Evolutionary conservation across 495 filamentous ascomycete species (phyloP).

Genomic region (Penicillium goetzii): DNA sequence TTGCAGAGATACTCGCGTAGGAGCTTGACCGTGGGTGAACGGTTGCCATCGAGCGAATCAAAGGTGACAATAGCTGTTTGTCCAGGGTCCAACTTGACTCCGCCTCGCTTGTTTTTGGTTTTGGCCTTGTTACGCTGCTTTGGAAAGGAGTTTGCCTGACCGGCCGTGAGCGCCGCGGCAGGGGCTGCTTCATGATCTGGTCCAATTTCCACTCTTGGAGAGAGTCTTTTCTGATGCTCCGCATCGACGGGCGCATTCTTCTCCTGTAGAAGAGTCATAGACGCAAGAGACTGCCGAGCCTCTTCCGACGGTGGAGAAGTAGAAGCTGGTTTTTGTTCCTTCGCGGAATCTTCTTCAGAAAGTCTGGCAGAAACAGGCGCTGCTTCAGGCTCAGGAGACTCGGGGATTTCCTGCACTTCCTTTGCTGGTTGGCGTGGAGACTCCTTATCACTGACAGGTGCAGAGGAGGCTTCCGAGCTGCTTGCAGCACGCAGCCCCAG

Average conservation of each 20-base stretch:
- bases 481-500: constrained; percentile 41
- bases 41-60: constrained; percentile 73
- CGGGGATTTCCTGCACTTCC: constrained; percentile 40
- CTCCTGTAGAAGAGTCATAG: constrained; percentile 30
- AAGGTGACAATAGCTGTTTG: constrained; percentile 81
- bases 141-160: not conserved
- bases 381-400: constrained; percentile 38
- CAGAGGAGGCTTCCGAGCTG: constrained; percentile 19
- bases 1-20: constrained; percentile 77
- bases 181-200: constrained; percentile 34
- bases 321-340: constrained; percentile 9
- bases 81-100: constrained; percentile 30
- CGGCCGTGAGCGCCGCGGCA: constrained; percentile 16
- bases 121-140: constrained; percentile 22
- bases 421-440: constrained; percentile 21
- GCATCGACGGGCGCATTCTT: constrained; percentile 8
- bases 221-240: constrained; percentile 12
- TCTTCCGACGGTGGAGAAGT: constrained; percentile 27
- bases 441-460: constrained; percentile 14
- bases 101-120: constrained; percentile 36
- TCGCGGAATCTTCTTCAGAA: not conserved
- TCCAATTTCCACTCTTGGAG: constrained; percentile 27
- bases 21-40: constrained; percentile 60
- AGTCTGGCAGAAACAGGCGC: not conserved
- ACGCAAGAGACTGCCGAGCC: constrained; percentile 31